A percentile compares a stretch with the other conserved stretches of the same genome.
Conservation (phyloP, 495 filamentous ascomycete genomes). For the Elaphomyces granulatus region DNA sequence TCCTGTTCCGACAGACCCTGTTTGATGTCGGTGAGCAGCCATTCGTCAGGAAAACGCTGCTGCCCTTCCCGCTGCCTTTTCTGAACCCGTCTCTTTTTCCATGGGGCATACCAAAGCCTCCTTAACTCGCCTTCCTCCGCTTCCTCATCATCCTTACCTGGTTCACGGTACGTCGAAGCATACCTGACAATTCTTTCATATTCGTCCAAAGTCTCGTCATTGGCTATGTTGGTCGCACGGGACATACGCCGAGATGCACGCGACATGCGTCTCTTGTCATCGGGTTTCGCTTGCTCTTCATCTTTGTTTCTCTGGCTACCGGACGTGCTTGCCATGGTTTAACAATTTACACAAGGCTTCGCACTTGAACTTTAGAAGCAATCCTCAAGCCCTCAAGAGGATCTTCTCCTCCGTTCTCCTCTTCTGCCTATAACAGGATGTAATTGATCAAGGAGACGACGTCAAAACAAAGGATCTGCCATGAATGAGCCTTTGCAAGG, state of each 20-base stretch:
- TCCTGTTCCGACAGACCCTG: slow-evolving; percentile 41
- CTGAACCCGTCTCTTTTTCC: slow-evolving; percentile 42
- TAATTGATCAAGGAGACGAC: too few species aligned
- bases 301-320: not conserved
- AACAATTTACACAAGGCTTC: too few species aligned
- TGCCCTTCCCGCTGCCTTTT: slow-evolving; percentile 17
- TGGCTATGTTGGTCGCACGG: slow-evolving; percentile 5
- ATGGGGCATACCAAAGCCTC: slow-evolving; percentile 38
- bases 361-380: too few species aligned
- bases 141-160: slow-evolving; percentile 15
- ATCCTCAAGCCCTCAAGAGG: too few species aligned
- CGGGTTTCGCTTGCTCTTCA: not conserved
- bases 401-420: too few species aligned
- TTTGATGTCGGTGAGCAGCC: slow-evolving; percentile 56
- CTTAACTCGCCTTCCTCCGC: slow-evolving; percentile 20
- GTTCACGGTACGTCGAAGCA: slow-evolving; percentile 47
- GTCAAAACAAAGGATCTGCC: too few species aligned
- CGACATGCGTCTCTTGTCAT: slow-evolving; percentile 21
- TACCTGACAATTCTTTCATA: slow-evolving; percentile 47
- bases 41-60: slow-evolving; percentile 47
- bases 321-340: not conserved
- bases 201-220: slow-evolving; percentile 33
- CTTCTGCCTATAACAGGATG: too few species aligned
- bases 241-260: slow-evolving; percentile 18
- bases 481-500: too few species aligned